Conservation (phyloP, 163 green algal genomes). For the Coccomyxa subellipsoidea region DNA sequence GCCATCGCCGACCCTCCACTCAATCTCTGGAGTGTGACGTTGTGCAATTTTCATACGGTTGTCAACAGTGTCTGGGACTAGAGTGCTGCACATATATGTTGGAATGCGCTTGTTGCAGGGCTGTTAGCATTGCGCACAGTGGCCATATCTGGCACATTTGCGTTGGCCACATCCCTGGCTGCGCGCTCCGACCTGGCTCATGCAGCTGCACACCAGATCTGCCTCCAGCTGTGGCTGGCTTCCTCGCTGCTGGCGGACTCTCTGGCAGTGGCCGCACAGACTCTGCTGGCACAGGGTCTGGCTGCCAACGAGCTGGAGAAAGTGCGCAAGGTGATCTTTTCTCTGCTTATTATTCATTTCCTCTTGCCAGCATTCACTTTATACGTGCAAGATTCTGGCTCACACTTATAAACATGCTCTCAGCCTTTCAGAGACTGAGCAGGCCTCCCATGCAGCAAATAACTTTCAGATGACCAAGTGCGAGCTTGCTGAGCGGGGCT, state of each 20-base stretch:
- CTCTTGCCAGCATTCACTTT: neutral
- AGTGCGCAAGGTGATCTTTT: neutral
- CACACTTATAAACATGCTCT: too few relatives aligned
- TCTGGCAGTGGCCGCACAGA: conserved; percentile 76
- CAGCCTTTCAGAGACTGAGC: too few relatives aligned
- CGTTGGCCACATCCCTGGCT: conserved; percentile 49
- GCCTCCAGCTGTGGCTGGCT: conserved; percentile 74
- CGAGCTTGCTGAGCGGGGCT: too few relatives aligned
- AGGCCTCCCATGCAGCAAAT: too few relatives aligned
- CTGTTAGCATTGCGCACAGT: conserved; percentile 67
- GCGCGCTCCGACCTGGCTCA: conserved; percentile 27
- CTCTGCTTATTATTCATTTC: neutral
- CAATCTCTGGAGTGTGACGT: too few relatives aligned
- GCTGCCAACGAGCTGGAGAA: conserved; percentile 8
- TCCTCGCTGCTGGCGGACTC: conserved; percentile 70
- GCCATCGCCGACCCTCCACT: too few relatives aligned
- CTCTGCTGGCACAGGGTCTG: conserved; percentile 53
- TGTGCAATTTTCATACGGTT: too few relatives aligned
- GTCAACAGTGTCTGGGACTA: too few relatives aligned
- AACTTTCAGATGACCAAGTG: too few relatives aligned
- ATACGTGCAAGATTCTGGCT: too few relatives aligned
- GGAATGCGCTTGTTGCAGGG: conserved; percentile 27
- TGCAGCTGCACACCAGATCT: conserved; percentile 67
- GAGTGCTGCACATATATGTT: too few relatives aligned
- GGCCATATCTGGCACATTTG: conserved; percentile 56